Evolutionary conservation across 495 filamentous ascomycete genomes (phyloP).

Genomic region (Lasiosphaeria hispida): DNA sequence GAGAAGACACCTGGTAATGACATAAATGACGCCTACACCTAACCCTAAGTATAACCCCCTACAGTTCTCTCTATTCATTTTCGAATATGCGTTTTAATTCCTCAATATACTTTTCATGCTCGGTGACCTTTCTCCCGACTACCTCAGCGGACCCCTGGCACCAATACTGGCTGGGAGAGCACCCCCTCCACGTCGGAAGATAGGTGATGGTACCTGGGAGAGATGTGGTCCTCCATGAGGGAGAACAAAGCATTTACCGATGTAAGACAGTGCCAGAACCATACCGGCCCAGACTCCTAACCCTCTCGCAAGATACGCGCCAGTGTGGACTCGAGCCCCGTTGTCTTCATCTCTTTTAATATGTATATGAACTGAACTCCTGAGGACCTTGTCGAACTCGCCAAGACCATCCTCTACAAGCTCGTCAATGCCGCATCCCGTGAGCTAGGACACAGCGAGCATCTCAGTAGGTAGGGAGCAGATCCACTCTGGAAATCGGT

Average conservation of each 20-base stretch:
- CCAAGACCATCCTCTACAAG: slow-evolving; percentile 5
- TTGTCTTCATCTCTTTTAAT: slow-evolving; percentile 13
- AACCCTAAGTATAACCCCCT: no score
- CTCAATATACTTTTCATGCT: neutral
- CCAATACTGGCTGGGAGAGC: slow-evolving; percentile 23
- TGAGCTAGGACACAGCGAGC: slow-evolving; percentile 32
- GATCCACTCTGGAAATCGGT: slow-evolving; percentile 29
- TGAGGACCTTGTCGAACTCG: slow-evolving; percentile 14
- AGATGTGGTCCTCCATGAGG: slow-evolving; percentile 26
- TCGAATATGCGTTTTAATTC: no score
- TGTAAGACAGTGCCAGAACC: slow-evolving; percentile 26
- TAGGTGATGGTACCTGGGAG: slow-evolving; percentile 19
- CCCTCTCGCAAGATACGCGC: slow-evolving; percentile 14
- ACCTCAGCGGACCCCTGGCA: slow-evolving; percentile 7
- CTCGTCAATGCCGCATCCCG: slow-evolving; percentile 24
- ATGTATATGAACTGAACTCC: slow-evolving; percentile 19
- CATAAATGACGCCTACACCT: no score
- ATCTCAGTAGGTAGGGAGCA: slow-evolving; percentile 31
- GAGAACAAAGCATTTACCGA: slow-evolving; percentile 26
- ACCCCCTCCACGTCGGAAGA: slow-evolving; percentile 15
- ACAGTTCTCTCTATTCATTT: no score
- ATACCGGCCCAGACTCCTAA: slow-evolving; percentile 22
- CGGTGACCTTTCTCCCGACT: slow-evolving; percentile 7
- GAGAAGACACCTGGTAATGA: no score
- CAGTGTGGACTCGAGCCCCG: no score